Percentiles rank a stretch among this genome's conserved stretches.
These are phyloP conservation scores for Trifolium dubium DNA, from an alignment of 306 rosid genomes.

Conservation along the genomic window DNA sequence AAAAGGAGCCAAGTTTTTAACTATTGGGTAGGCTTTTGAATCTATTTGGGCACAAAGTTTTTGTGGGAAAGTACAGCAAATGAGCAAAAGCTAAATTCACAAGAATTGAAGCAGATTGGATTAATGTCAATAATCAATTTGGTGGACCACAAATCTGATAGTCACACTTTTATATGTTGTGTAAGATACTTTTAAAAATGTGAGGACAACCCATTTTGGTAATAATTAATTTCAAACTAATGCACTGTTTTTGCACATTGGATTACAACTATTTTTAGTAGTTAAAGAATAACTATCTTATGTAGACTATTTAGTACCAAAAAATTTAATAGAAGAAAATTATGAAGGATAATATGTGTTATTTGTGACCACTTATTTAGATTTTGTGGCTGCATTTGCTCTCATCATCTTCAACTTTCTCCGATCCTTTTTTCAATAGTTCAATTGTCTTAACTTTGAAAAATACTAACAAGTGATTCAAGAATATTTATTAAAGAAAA, in stretches of 20 bases:
- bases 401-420: not conserved
- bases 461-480: too few relatives aligned
- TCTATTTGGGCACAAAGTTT: constrained; percentile 39
- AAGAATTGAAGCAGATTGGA: constrained; percentile 51
- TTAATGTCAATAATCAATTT: constrained; percentile 50
- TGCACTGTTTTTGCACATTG: constrained; percentile 35
- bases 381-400: not conserved
- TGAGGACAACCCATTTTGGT: constrained; percentile 17
- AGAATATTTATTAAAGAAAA: too few relatives aligned
- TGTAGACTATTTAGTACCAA: too few relatives aligned
- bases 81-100: constrained; percentile 42
- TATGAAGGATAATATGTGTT: not conserved
- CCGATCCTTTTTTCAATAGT: too few relatives aligned
- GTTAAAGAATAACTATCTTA: too few relatives aligned
- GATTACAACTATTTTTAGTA: constrained; percentile 23
- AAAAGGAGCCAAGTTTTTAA: constrained; percentile 47
- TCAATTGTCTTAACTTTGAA: too few relatives aligned
- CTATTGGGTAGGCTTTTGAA: constrained; percentile 48
- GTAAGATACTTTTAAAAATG: constrained; percentile 47
- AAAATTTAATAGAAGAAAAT: too few relatives aligned
- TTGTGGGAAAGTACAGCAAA: constrained; percentile 52
- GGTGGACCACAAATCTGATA: constrained; percentile 57
- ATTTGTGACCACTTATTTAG: not conserved
- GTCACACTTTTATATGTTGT: constrained; percentile 28
- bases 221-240: constrained; percentile 39